Percentiles rank a stretch among this genome's conserved stretches.
These are phyloP conservation scores for Fusarium sp. DNA, from an alignment of 2,329 filamentous ascomycete species.

Conservation along the genomic window DNA sequence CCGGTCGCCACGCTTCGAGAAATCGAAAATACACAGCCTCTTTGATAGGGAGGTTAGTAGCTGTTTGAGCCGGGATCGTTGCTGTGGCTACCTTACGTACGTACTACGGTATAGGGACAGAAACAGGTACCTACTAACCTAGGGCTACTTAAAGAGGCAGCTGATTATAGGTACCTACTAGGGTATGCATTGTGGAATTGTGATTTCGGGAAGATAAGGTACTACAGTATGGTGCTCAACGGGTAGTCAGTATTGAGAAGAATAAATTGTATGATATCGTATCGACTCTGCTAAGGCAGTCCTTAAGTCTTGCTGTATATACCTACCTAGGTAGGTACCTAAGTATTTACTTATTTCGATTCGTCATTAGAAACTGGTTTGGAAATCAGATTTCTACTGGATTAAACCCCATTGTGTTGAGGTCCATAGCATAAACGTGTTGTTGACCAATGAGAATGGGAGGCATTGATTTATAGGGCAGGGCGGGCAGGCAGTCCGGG, in stretches of 20 bases:
- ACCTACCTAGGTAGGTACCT: too few species aligned
- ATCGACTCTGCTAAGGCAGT: background rate
- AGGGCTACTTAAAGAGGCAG: slow-evolving; percentile 26
- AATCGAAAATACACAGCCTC: slow-evolving; percentile 29
- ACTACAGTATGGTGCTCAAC: background rate
- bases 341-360: background rate
- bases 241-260: background rate
- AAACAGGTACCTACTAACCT: too few species aligned
- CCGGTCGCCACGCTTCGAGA: slow-evolving; percentile 23
- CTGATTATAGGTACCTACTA: slow-evolving; percentile 8
- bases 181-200: background rate
- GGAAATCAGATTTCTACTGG: slow-evolving; percentile 23
- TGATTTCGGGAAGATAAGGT: background rate
- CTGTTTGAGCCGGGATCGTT: slow-evolving; percentile 1
- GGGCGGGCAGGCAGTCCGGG: background rate
- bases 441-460: background rate
- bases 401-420: background rate
- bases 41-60: background rate
- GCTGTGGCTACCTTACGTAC: background rate
- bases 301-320: background rate
- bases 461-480: slow-evolving; percentile 12
- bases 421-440: background rate
- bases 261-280: background rate
- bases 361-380: slow-evolving; percentile 10
- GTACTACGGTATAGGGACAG: too few species aligned